Base-by-base conservation (phyloP, 441 rosid species). In the Euphorbia schlechtendalii region DNA sequence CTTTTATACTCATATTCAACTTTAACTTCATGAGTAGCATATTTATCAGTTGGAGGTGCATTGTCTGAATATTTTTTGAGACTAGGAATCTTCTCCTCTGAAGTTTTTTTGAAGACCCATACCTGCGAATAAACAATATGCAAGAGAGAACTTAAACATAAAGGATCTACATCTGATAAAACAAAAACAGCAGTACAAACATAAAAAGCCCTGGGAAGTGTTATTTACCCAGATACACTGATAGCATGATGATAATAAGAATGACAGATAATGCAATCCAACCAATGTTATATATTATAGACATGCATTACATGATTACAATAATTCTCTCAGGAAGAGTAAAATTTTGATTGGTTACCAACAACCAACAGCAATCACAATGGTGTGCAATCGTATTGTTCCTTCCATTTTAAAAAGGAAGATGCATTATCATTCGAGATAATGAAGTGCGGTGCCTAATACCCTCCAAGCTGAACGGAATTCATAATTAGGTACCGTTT, bases 101-200 rank as follows among this genome's bases (percentile, higher is more conserved):
- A 75, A 22, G 92, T 90, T 82, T 90, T 93, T 73, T 93, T 93
- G 71, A 88, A 93, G 70, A 84, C 97, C 99, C 99, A 87, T 38
- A 90, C 89, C 99, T 93, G 63, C 68, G 32, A 43, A 61, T 17
- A 49, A 13, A 69, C 43, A 36, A 52, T 56, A 55, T 65, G 30
- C 46, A 55, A 21, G 38, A n/a, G n/a, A n/a, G 34, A 32, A 32
- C 34, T 32, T 32, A 32, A 32, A 32, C 3, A 32, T 32, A 32
- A 32, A 32, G 3, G 34, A 32, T 32, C 34, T 18, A 15, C 14
- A 41, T 34, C 62, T 59, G 38, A 36, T 3, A 62, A 62, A 57
- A n/a, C n/a, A n/a, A n/a, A n/a, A n/a, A n/a, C n/a, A n/a, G n/a
- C n/a, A n/a, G n/a, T n/a, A n/a, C n/a, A n/a, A n/a, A n/a, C n/a